A percentile compares a stretch with the other conserved stretches of the same genome.
phyloP scores from a whole-genome alignment of 169 alveolate species.

The Cryptosporidium andersoni region DNA sequence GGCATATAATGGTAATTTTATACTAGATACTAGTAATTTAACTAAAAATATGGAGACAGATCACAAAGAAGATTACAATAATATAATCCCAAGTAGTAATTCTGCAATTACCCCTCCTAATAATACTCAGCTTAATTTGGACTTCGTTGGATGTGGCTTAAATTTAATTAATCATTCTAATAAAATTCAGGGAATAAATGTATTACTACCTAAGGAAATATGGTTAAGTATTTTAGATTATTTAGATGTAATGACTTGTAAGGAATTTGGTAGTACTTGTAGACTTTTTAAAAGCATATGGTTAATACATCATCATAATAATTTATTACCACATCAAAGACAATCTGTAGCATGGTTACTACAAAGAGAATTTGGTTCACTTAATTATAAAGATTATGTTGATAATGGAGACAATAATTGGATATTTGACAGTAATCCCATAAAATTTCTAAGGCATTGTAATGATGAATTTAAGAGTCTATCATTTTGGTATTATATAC shows the following conservation, averaged over 20 bases:
- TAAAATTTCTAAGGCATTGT: conserved; percentile 28
- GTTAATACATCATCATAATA: conserved; percentile 30
- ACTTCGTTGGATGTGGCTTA: no score
- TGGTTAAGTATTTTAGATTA: conserved; percentile 35
- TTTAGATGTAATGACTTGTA: neutral
- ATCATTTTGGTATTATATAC: conserved; percentile 48
- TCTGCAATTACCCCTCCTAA: no score
- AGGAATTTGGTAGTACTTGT: neutral
- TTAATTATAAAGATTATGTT: neutral
- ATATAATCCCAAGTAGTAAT: neutral
- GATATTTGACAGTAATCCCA: conserved; percentile 33
- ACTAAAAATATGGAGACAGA: neutral
- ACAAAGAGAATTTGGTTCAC: conserved; percentile 19
- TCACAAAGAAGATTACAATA: neutral
- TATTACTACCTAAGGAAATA: conserved; percentile 12
- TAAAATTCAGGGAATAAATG: neutral
- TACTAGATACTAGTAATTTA: neutral
- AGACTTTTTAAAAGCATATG: conserved; percentile 1
- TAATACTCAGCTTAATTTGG: no score
- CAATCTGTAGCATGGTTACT: conserved; percentile 42
- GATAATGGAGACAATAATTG: conserved; percentile 14
- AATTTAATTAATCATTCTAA: neutral
- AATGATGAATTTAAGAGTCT: conserved; percentile 29
- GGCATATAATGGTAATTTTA: neutral
- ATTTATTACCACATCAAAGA: conserved; percentile 58